Conservation (phyloP, 2,329 filamentous ascomycete species). For the Cladosporium sp. region DNA sequence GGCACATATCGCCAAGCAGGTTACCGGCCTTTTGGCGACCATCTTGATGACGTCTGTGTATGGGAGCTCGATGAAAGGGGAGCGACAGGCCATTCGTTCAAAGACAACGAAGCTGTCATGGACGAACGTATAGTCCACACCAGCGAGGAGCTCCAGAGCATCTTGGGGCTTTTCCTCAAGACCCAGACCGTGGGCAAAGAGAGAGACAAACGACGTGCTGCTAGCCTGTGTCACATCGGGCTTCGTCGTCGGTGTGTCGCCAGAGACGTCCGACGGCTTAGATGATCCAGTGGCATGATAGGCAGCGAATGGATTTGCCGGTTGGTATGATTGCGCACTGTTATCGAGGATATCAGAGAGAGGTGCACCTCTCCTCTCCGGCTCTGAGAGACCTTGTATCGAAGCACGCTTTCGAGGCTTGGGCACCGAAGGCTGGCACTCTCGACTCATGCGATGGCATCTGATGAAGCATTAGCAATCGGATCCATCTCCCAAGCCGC, state of each 20-base stretch:
- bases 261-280: slow-evolving; percentile 4
- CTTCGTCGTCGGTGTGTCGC: slow-evolving; percentile 13
- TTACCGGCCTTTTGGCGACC: slow-evolving; percentile 20
- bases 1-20: slow-evolving; percentile 24
- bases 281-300: neutral
- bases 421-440: slow-evolving; percentile 24
- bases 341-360: slow-evolving; percentile 17
- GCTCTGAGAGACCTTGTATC: slow-evolving; percentile 18
- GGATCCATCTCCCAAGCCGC: too few relatives aligned
- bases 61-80: slow-evolving; percentile 24
- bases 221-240: slow-evolving; percentile 21
- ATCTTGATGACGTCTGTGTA: slow-evolving; percentile 16
- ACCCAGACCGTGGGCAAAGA: slow-evolving; percentile 21
- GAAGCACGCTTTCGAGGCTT: slow-evolving; percentile 25
- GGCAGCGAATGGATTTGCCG: neutral
- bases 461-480: slow-evolving; percentile 14
- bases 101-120: slow-evolving; percentile 21
- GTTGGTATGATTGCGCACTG: neutral
- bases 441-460: slow-evolving; percentile 25
- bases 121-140: slow-evolving; percentile 25
- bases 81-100: slow-evolving; percentile 18
- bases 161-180: slow-evolving; percentile 8
- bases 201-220: slow-evolving; percentile 21
- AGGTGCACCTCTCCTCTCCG: slow-evolving; percentile 17
- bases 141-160: slow-evolving; percentile 19